Evolutionary conservation across 176 grass and related monocot species (phyloP).

Genomic region (Ananas comosus): DNA sequence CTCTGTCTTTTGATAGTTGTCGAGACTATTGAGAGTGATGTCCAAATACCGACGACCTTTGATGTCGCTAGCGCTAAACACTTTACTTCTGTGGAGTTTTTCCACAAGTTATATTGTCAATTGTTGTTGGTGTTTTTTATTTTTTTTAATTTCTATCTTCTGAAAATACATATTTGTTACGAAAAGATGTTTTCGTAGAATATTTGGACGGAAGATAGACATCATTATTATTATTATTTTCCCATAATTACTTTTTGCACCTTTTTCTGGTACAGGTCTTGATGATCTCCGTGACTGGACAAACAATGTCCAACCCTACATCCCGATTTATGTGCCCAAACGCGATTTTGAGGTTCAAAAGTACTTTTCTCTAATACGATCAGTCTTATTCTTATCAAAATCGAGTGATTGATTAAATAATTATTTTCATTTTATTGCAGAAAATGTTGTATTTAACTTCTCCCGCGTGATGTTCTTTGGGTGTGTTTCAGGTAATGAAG

Average conservation of each 20-base stretch:
- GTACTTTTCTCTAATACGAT: background rate
- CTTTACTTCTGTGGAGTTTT: background rate
- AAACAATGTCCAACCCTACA: constrained; percentile 68
- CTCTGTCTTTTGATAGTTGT: too few species aligned
- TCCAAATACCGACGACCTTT: background rate
- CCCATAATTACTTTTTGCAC: background rate
- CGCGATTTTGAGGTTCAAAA: constrained; percentile 74
- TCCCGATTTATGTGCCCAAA: constrained; percentile 76
- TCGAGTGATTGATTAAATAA: background rate
- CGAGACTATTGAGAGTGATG: too few species aligned
- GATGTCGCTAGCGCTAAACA: background rate
- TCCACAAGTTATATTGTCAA: background rate
- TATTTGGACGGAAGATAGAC: background rate
- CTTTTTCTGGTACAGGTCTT: constrained; percentile 48
- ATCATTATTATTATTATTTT: constrained; percentile 8
- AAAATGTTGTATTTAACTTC: constrained; percentile 1
- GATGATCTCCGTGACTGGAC: constrained; percentile 97
- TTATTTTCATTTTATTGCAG: background rate
- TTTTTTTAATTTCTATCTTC: background rate
- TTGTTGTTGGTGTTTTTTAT: background rate
- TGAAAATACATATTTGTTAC: background rate
- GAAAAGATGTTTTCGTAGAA: background rate
- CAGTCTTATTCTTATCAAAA: background rate
- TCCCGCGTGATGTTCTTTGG: background rate
- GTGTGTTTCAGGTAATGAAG: constrained; percentile 76